phyloP scores from a whole-genome alignment of 495 filamentous ascomycete genomes.

The Aspergillus heteromorphus region DNA sequence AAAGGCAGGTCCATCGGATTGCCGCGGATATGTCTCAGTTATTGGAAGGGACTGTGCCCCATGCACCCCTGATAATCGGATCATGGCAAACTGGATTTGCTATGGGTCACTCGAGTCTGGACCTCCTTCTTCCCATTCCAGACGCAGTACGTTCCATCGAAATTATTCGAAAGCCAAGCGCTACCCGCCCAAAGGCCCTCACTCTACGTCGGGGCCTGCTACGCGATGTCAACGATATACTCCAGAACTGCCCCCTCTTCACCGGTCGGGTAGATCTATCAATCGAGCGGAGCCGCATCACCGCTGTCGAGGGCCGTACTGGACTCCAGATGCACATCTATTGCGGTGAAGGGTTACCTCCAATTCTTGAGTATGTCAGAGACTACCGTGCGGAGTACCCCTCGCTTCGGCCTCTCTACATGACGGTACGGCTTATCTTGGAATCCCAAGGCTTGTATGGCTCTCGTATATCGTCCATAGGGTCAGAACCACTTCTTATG shows the following conservation, averaged over 20 bases:
- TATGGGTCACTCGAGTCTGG: conserved; percentile 45
- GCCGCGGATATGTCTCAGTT: conserved; percentile 20
- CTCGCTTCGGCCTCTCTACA: conserved; percentile 43
- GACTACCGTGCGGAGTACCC: conserved; percentile 46
- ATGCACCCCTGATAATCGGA: conserved; percentile 42
- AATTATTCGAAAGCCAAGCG: conserved; percentile 26
- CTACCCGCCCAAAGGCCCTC: conserved; percentile 25
- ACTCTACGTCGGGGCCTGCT: conserved; percentile 19
- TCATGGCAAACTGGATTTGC: conserved; percentile 51
- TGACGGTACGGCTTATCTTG: conserved; percentile 42
- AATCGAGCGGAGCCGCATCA: conserved; percentile 20
- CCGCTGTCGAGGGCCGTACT: conserved; percentile 35
- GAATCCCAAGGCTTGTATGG: conserved; percentile 44
- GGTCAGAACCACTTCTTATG: conserved; percentile 47
- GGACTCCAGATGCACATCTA: conserved; percentile 47
- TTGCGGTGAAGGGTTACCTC: conserved; percentile 27
- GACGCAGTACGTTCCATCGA: conserved; percentile 16
- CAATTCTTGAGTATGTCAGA: conserved; percentile 34
- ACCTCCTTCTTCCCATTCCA: conserved; percentile 33
- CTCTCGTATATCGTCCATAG: conserved; percentile 37
- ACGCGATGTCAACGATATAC: conserved; percentile 12
- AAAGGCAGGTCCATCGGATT: conserved; percentile 21
- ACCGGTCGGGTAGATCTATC: conserved; percentile 5
- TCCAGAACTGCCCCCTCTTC: conserved; percentile 17
- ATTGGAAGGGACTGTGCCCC: conserved; percentile 16